Percentiles rank a stretch among this genome's conserved stretches.
phyloP scores from a whole-genome alignment of 257 asterid species.

The Jacaranda mimosifolia region DNA sequence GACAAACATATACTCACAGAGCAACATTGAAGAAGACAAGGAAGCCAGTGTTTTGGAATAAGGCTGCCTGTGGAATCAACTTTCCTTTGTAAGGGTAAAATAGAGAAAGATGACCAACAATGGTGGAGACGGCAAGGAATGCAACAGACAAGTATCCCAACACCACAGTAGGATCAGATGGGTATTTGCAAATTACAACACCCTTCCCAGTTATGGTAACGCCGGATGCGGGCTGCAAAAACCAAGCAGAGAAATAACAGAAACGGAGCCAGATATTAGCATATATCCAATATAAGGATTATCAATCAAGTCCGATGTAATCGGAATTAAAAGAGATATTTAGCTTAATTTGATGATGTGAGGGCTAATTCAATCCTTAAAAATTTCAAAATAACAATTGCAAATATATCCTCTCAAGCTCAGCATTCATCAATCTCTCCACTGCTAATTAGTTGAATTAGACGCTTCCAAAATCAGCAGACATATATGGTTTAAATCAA shows the following conservation, averaged over 20 bases:
- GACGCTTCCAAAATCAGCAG: no score
- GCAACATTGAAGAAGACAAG: constrained; percentile 59
- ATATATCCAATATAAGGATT: background rate
- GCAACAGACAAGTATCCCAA: constrained; percentile 59
- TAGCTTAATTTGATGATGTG: background rate
- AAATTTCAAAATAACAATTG: no score
- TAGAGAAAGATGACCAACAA: constrained; percentile 51
- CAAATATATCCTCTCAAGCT: no score
- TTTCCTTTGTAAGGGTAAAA: constrained; percentile 66
- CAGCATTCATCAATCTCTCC: no score
- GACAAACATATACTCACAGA: constrained; percentile 48
- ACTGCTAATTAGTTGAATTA: no score
- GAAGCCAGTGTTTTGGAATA: constrained; percentile 52
- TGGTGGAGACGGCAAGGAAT: constrained; percentile 52
- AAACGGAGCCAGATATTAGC: no score
- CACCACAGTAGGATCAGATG: constrained; percentile 55
- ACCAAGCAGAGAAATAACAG: background rate
- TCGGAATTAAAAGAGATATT: background rate
- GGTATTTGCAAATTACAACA: constrained; percentile 61
- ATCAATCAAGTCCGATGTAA: background rate
- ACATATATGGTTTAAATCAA: no score
- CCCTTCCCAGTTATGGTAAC: constrained; percentile 52
- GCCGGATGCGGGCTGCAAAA: constrained; percentile 63
- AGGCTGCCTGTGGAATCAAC: constrained; percentile 53
- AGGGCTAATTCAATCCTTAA: background rate